Base-by-base conservation (phyloP, 139 green algal genomes). In the Medakamo hakoo region DNA sequence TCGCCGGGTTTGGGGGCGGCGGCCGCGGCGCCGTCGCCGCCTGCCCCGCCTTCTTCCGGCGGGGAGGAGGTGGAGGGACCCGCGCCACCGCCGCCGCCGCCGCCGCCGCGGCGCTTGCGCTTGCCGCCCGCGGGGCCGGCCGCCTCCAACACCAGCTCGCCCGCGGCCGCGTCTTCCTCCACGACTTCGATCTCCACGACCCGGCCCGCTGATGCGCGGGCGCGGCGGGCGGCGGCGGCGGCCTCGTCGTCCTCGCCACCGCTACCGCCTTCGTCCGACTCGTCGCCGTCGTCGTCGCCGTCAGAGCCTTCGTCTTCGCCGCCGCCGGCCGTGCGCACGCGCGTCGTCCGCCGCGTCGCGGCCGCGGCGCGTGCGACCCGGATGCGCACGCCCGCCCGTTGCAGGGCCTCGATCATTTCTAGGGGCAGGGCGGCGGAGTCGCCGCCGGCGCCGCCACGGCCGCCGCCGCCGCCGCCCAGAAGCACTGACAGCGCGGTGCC, bases 281-380 rank as follows among this genome's bases (percentile, higher is more conserved):
- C n/a, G n/a, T n/a, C n/a, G n/a, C n/a, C n/a, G n/a, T n/a, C n/a
- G n/a, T n/a, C n/a, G n/a, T n/a, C n/a, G 40, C 40, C 40, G 40
- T 52, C 40, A 52, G 40, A 52, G 40, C 40, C 40, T 55, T 69
- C 67, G 1, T 63, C 59, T 18, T 73, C 57, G 21, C 30, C 49
- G 24, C 58, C 63, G 23, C 63, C 32, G 9, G 16, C 40, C 40
- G n/a, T n/a, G n/a, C 9, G 9, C 40, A 52, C 40, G 40, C 40
- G 40, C 40, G 40, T 21, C 40, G 9, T 9, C 9, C 40, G 40
- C n/a, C n/a, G n/a, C n/a, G n/a, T n/a, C n/a, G n/a, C n/a, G n/a
- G n/a, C n/a, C n/a, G n/a, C n/a, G 40, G 40, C 40, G 40, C 40
- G 40, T 9, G 40, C 40, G 40, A 52, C 40, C 9, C 40, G 40